These are phyloP conservation scores for Pseudogymnoascus sp. DNA, from an alignment of 2,329 filamentous ascomycete genomes.

Conservation along the genomic window DNA sequence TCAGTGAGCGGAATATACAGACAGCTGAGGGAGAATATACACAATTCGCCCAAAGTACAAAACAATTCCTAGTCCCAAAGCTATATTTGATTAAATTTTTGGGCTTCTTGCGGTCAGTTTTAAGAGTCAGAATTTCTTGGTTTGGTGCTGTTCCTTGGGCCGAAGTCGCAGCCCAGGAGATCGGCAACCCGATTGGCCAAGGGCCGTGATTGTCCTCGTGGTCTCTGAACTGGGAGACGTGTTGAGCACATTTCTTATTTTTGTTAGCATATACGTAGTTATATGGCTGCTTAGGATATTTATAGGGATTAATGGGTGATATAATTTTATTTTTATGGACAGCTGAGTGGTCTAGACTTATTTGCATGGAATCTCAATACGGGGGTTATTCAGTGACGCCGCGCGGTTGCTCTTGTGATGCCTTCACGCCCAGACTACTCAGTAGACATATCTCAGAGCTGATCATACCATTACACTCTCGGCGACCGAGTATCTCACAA, in stretches of 20 bases:
- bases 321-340: background rate
- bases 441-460: background rate
- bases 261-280: background rate
- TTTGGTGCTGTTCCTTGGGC: background rate
- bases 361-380: background rate
- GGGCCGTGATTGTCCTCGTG: background rate
- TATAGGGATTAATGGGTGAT: background rate
- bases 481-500: background rate
- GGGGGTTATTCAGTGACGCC: background rate
- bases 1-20: background rate
- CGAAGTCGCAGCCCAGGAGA: constrained; percentile 5
- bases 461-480: background rate
- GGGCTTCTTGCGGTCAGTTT: background rate
- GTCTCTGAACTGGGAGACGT: background rate
- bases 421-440: background rate
- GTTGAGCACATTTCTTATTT: background rate
- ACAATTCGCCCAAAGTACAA: background rate
- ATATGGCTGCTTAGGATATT: background rate
- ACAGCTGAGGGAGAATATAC: background rate
- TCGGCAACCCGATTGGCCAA: constrained; percentile 3
- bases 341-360: background rate
- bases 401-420: background rate
- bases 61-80: background rate
- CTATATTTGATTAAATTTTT: background rate
- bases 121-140: background rate